Percentiles rank a stretch among this genome's conserved stretches.
Conservation (phyloP, 495 filamentous ascomycete species). For the Penicillium desertorum region DNA sequence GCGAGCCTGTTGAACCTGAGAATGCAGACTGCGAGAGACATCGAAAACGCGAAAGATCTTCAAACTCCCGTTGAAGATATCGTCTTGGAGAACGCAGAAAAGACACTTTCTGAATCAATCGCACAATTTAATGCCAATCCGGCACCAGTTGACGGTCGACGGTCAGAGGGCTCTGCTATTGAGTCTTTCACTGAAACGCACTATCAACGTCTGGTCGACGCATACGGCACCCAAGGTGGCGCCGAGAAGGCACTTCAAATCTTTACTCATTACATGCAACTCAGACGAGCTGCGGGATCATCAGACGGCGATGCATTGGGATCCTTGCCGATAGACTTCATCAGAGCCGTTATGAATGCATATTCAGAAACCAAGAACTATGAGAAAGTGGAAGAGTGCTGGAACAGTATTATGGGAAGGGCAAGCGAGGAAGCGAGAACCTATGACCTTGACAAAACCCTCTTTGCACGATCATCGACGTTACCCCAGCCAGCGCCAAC, state of each 20-base stretch:
- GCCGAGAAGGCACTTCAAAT: constrained; percentile 55
- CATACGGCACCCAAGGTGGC: constrained; percentile 58
- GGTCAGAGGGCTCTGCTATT: constrained; percentile 20
- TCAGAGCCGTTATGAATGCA: constrained; percentile 64
- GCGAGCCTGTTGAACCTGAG: constrained; percentile 51
- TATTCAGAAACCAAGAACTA: constrained; percentile 55
- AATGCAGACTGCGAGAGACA: constrained; percentile 36
- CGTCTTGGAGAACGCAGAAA: constrained; percentile 37
- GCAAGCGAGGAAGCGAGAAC: constrained; percentile 45
- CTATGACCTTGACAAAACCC: constrained; percentile 22
- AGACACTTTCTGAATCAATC: constrained; percentile 35
- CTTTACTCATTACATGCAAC: constrained; percentile 51
- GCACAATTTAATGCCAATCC: constrained; percentile 29
- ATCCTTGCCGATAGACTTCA: constrained; percentile 53
- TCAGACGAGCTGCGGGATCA: constrained; percentile 30
- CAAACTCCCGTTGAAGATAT: constrained; percentile 12
- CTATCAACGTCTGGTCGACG: constrained; percentile 60
- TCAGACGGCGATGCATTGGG: constrained; percentile 24
- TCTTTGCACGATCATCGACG: constrained; percentile 11
- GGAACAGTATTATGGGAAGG: constrained; percentile 58
- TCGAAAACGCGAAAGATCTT: constrained; percentile 19
- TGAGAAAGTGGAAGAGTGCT: constrained; percentile 61
- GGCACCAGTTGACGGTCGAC: constrained; percentile 27
- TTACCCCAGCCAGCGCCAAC: neutral
- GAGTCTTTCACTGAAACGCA: constrained; percentile 47